phyloP scores from a whole-genome alignment of 1,284 basidiomycete species.

The Tylopilus microsporus region DNA sequence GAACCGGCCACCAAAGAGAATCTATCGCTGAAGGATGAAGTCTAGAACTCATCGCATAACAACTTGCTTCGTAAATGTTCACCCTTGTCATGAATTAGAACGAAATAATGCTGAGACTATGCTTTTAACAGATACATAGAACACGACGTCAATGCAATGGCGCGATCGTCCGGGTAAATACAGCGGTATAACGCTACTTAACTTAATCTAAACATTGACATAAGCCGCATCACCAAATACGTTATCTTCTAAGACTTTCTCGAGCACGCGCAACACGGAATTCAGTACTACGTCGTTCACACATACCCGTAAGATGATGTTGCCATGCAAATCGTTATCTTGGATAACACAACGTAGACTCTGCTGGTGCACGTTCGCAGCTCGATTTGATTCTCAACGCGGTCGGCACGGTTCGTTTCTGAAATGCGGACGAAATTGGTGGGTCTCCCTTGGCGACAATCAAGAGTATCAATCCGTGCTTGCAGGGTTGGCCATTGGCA shows the following conservation, averaged over 20 bases:
- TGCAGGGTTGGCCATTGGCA: conserved; percentile 1
- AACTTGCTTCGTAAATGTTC: not conserved
- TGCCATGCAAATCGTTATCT: conserved; percentile 11
- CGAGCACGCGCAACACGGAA: not conserved
- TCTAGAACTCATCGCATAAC: not conserved
- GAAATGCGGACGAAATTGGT: not conserved
- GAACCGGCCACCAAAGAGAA: not conserved
- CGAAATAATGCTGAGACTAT: not conserved
- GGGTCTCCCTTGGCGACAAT: not conserved
- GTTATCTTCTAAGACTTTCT: not conserved
- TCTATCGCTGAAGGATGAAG: no score
- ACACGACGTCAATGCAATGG: not conserved
- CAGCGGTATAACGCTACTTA: no score
- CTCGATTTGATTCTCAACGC: conserved; percentile 3
- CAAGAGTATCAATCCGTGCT: not conserved
- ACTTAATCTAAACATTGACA: not conserved
- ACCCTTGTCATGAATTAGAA: not conserved
- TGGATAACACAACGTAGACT: not conserved
- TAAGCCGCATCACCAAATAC: not conserved
- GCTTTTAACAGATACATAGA: not conserved
- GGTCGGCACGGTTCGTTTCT: conserved; percentile 8
- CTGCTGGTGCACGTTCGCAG: not conserved
- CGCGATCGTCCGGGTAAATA: no score
- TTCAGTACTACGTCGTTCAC: not conserved
- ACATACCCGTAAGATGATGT: not conserved